Evolutionary conservation across 1,139 yeast genomes (phyloP).

Genomic region (Taphrina flavorubra): DNA sequence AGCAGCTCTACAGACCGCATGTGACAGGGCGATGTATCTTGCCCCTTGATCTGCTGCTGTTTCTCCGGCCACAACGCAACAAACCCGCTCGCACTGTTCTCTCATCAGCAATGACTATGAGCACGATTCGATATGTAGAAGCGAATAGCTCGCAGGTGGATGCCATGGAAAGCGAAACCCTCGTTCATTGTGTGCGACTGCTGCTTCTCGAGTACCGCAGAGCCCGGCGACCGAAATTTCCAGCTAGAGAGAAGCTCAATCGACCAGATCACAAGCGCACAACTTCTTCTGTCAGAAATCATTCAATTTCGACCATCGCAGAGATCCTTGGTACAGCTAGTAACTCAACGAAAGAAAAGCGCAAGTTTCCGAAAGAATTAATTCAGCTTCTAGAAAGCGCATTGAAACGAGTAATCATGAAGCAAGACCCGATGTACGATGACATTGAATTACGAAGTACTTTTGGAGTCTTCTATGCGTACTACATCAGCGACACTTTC

Average conservation of each 20-base stretch:
- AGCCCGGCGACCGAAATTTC: constrained; percentile 5
- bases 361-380: constrained; percentile 41
- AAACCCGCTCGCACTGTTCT: no score
- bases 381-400: constrained; percentile 28
- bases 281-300: not conserved
- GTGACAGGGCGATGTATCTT: no score
- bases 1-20: no score
- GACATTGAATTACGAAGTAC: constrained; percentile 38
- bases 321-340: constrained; percentile 26
- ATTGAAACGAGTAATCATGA: constrained; percentile 39
- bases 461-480: constrained; percentile 41
- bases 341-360: constrained; percentile 22
- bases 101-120: not conserved
- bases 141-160: not conserved
- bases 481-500: constrained; percentile 52
- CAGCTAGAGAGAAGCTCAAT: not conserved
- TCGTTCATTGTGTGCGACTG: not conserved
- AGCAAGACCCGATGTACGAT: constrained; percentile 40
- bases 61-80: no score
- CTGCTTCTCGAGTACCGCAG: constrained; percentile 3
- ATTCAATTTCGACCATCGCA: constrained; percentile 17
- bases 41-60: no score
- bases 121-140: constrained; percentile 1
- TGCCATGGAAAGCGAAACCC: not conserved
- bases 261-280: not conserved